Conservation (phyloP, 1,284 basidiomycete species). For the Veloboletus limbatus region DNA sequence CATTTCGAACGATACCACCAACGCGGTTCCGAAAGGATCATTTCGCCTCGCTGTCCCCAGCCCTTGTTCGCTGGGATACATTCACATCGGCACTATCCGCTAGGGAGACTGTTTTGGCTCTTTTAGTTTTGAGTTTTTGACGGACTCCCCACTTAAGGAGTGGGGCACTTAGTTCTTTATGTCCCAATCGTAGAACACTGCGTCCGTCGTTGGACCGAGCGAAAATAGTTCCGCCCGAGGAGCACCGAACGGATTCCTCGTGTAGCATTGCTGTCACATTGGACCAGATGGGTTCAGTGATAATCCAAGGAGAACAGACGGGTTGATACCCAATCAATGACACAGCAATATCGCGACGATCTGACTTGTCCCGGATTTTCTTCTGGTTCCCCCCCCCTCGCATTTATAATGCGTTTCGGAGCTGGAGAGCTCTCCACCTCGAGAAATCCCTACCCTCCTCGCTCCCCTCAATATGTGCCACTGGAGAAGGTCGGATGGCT, state of each 20-base stretch:
- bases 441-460: conserved; percentile 13
- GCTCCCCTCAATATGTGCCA: conserved; percentile 26
- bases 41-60: conserved; percentile 21
- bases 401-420: conserved; percentile 27
- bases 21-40: conserved; percentile 14
- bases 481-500: conserved; percentile 32
- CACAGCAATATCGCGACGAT: conserved; percentile 25
- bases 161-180: conserved; percentile 16
- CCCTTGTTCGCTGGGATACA: conserved; percentile 19
- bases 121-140: conserved; percentile 36
- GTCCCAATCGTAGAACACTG: conserved; percentile 21
- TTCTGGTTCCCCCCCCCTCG: conserved; percentile 8
- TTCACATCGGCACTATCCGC: conserved; percentile 19
- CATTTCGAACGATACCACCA: conserved; percentile 10
- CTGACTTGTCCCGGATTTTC: conserved; percentile 20
- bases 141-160: conserved; percentile 20
- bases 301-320: conserved; percentile 19
- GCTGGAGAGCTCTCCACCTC: background rate
- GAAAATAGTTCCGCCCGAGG: conserved; percentile 34
- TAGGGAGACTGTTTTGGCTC: conserved; percentile 33
- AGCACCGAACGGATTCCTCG: conserved; percentile 29
- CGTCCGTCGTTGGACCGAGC: conserved; percentile 12
- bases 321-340: conserved; percentile 27
- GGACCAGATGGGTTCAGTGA: conserved; percentile 21
- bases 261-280: conserved; percentile 24